These are phyloP conservation scores for Naganishia albida DNA, from an alignment of 1,284 basidiomycete species.

Conservation along the genomic window DNA sequence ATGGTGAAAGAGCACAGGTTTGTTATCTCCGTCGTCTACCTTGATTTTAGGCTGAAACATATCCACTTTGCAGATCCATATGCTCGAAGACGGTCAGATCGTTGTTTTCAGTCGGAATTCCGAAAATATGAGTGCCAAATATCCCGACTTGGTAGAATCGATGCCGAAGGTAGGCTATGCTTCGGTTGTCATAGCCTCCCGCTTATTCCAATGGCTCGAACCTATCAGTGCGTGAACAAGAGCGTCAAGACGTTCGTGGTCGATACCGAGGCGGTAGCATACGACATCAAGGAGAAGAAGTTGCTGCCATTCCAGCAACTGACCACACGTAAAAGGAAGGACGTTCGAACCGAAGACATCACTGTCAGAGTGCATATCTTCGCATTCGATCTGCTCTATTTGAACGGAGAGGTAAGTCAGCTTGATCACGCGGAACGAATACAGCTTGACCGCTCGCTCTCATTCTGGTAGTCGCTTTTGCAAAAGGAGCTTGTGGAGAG, in stretches of 20 bases:
- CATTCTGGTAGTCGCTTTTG: constrained; percentile 46
- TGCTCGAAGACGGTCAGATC: constrained; percentile 73
- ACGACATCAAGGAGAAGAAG: constrained; percentile 66
- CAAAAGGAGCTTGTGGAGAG: constrained; percentile 60
- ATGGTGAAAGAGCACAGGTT: constrained; percentile 94
- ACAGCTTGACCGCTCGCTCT: neutral
- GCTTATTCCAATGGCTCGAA: constrained; percentile 34
- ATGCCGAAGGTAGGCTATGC: constrained; percentile 69
- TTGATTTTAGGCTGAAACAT: neutral
- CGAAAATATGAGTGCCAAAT: constrained; percentile 99
- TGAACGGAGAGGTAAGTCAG: constrained; percentile 58
- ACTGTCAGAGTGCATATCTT: constrained; percentile 61
- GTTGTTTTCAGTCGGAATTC: constrained; percentile 94
- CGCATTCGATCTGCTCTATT: constrained; percentile 61
- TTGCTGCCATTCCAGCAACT: constrained; percentile 82
- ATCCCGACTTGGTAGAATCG: constrained; percentile 94
- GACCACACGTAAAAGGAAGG: constrained; percentile 80
- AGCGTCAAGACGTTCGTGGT: constrained; percentile 75
- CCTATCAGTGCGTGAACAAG: constrained; percentile 74
- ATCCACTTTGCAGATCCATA: constrained; percentile 66
- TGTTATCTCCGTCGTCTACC: constrained; percentile 31
- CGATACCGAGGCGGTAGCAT: constrained; percentile 79
- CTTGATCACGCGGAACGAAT: neutral
- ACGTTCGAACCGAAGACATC: constrained; percentile 67
- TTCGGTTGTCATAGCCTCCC: too few relatives aligned